Conservation (phyloP, 1,139 yeast species). For the Saccharomyces uvarum region DNA sequence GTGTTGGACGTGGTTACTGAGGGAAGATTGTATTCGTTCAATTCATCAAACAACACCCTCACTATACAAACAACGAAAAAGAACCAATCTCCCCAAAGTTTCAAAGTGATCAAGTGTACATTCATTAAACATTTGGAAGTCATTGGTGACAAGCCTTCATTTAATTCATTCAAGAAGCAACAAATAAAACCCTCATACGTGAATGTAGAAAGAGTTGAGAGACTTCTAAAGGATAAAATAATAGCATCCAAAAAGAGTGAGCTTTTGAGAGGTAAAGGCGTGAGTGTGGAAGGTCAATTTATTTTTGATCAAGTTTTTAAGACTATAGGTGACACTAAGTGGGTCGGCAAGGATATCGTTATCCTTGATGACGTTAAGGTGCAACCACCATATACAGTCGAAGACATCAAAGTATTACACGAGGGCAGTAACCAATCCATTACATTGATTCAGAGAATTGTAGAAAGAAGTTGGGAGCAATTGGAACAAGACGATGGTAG, state of each 20-base stretch:
- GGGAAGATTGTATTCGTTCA: constrained; percentile 59
- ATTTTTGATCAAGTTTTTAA: constrained; percentile 45
- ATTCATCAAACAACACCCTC: constrained; percentile 38
- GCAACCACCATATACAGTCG: constrained; percentile 43
- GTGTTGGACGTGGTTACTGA: constrained; percentile 48
- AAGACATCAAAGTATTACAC: constrained; percentile 25
- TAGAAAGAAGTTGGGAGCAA: constrained; percentile 51
- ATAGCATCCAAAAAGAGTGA: constrained; percentile 15
- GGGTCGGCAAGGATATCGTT: constrained; percentile 43
- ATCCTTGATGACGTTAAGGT: constrained; percentile 47
- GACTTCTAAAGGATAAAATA: constrained; percentile 18
- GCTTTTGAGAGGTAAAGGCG: constrained; percentile 34
- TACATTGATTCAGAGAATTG: constrained; percentile 44
- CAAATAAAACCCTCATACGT: constrained; percentile 25
- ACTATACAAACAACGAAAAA: constrained; percentile 30
- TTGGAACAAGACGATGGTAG: constrained; percentile 28
- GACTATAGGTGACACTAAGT: constrained; percentile 43
- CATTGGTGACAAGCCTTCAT: constrained; percentile 32
- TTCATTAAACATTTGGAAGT: constrained; percentile 52
- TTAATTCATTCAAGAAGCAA: constrained; percentile 25
- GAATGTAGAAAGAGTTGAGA: constrained; percentile 22
- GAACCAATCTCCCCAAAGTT: constrained; percentile 32
- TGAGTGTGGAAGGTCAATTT: constrained; percentile 41
- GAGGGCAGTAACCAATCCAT: constrained; percentile 37
- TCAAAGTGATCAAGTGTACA: constrained; percentile 49